Evolutionary conservation across 164 flowering plant genomes (phyloP), one percentile per base, ranked within the genome.

Genomic region (Berberis thunbergii): DNA sequence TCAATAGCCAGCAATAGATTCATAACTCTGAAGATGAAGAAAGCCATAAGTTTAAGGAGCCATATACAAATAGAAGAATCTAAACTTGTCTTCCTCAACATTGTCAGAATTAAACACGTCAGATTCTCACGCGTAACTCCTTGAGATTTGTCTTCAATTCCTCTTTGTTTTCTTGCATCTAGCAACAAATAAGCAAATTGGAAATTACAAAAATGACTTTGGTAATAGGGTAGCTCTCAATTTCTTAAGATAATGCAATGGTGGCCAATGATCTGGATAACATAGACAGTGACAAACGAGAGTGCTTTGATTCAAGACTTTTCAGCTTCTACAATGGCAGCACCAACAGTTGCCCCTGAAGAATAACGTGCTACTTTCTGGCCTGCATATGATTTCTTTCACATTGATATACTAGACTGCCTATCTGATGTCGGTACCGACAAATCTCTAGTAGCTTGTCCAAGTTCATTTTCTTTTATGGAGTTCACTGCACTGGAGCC

Each of bases 321-420:
- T 74, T 94, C 98, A 63, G 88, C 98, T 73, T 88, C 96, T 74
- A 94, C 98, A 83, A 94, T 85, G 49, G 98, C 97, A 73, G 96
- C 98, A 76, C 87, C 96, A 53, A 94, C 65, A 63, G 83, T 77
- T 42, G 93, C 80, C 62, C 83, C 86, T 39, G 84, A 72, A 74
- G 88, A 78, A 62, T 67, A 53, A 13, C 89, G 80, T 6, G 87
- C 74, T 70, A 73, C 84, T 74, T 94, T 94, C 49, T 45, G 39
- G 83, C 68, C 52, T 73, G 83, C 61, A 1, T 42, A 67, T 76
- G 61, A 39, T 48, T 62, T 68, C 71, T 43, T 66, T 67, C 61
- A 64, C 72, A 73, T 64, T 50, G 69, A 66, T 56, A 45, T 41
- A 52, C 13, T 70, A 63, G 75, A 67, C 39, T 69, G 62, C 55